Evolutionary conservation across 2,329 filamentous ascomycete species (phyloP), one percentile per base, ranked within the genome.

Genomic region (Xylaria arbuscula): DNA sequence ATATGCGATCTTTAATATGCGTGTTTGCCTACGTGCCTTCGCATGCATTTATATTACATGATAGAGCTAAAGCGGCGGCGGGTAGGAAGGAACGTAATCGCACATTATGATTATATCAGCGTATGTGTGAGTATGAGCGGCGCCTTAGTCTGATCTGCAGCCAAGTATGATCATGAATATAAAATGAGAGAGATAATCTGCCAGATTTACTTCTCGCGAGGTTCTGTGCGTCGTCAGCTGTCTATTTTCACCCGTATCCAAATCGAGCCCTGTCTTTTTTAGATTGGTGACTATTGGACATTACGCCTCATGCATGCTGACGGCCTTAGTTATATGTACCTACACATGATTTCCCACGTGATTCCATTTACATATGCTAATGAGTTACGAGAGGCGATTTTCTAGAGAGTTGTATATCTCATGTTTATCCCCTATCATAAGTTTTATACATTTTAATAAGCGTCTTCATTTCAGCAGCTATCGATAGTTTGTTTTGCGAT

Each of bases 61-160:
- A 15, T n/a, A 34, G 17, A 34, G n/a, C 17, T 56, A 63, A 56
- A 63, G 53, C 42, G 15, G 42, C 61, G 7, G 3, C 7, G 19
- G 8, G 3, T 6, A 32, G 36, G 19, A 8, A 9, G 22, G n/a
- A 5, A 19, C 13, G 11, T 36, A 36, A 13, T n/a, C 17, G 32
- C 32, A 24, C 56, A 15, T 38, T 15, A 48, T 56, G 48, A 15
- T 38, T 15, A 48, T 56, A 56, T 15, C 3, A 56, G 42, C 15
- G 28, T 38, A 3, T 54, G 51, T 36, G 28, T 54, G 8, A 36
- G 6, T 36, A 10, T 54, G 8, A 1, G 28, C 36, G 22, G 45
- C n/a, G 45, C 24, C 17, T 2, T 24, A 3, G 48, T 10, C 4
- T 13, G 28, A 15, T 8, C 24, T 34, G 15, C 50, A 22, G 15